Percentiles rank a stretch among this genome's conserved stretches.
Evolutionary conservation across 2,329 filamentous ascomycete genomes (phyloP).

Genomic region (Hirsutella rhossiliensis): DNA sequence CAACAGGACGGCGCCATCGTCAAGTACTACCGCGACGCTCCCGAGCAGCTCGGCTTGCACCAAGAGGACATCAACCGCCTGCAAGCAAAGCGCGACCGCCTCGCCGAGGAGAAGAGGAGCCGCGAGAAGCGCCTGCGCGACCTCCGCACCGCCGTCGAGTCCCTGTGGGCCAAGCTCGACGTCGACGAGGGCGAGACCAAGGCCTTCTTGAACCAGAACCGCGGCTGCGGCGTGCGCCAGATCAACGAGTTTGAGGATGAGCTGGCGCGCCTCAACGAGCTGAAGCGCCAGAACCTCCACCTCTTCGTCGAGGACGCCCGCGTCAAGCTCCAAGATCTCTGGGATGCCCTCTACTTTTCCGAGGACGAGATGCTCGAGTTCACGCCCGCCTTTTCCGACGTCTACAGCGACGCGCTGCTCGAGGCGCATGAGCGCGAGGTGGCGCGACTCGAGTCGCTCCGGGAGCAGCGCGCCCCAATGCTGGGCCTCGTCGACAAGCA

Average conservation of each 20-base stretch:
- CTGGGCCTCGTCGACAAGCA: slow-evolving; percentile 76
- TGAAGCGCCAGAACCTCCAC: slow-evolving; percentile 91
- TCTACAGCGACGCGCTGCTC: slow-evolving; percentile 89
- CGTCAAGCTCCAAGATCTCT: slow-evolving; percentile 82
- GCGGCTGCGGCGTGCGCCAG: slow-evolving; percentile 79
- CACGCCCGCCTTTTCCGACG: slow-evolving; percentile 90
- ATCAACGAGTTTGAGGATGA: slow-evolving; percentile 97
- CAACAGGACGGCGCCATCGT: slow-evolving; percentile 84
- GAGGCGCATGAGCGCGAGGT: slow-evolving; percentile 94
- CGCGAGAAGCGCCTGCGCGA: slow-evolving; percentile 70
- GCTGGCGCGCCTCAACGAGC: slow-evolving; percentile 70
- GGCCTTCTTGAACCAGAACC: slow-evolving; percentile 73
- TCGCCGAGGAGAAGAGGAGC: slow-evolving; percentile 77
- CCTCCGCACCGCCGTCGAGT: slow-evolving; percentile 65
- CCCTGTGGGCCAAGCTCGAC: slow-evolving; percentile 77
- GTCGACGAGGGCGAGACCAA: slow-evolving; percentile 75
- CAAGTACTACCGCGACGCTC: slow-evolving; percentile 77
- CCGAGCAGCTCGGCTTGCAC: slow-evolving; percentile 88
- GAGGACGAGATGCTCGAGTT: slow-evolving; percentile 99
- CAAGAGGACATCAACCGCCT: slow-evolving; percentile 71
- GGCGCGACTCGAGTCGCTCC: slow-evolving; percentile 63
- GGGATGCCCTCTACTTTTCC: slow-evolving; percentile 88
- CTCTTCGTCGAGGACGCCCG: slow-evolving; percentile 92
- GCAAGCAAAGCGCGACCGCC: slow-evolving; percentile 62
- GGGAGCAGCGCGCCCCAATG: slow-evolving; percentile 77